phyloP scores from a whole-genome alignment of 805 yeast species.

The Ogataea nonfermentans region DNA sequence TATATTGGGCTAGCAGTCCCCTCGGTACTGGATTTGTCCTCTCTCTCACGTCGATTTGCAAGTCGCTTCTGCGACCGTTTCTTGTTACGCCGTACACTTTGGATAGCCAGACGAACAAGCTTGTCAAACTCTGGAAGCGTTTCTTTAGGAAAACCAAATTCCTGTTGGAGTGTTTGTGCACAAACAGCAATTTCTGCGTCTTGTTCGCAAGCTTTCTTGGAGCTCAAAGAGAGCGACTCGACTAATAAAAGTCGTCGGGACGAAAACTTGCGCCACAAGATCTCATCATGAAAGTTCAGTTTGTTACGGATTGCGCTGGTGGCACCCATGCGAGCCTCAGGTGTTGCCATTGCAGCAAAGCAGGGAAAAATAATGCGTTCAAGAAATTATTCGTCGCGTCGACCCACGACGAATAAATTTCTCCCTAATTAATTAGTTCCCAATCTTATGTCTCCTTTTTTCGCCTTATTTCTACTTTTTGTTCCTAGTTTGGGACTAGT shows the following conservation, averaged over 20 bases:
- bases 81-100: conserved; percentile 85
- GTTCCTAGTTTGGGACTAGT: conserved; percentile 4
- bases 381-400: conserved; percentile 6
- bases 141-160: conserved; percentile 65
- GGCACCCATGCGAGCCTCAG: conserved; percentile 32
- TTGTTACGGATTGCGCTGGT: conserved; percentile 48
- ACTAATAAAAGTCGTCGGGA: conserved; percentile 86
- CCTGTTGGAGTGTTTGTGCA: conserved; percentile 72
- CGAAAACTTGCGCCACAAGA: conserved; percentile 86
- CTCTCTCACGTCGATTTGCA: conserved; percentile 22
- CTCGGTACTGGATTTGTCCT: conserved; percentile 29
- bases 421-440: conserved; percentile 2
- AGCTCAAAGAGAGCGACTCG: conserved; percentile 59
- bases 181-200: conserved; percentile 77
- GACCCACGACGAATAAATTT: neutral
- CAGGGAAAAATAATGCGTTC: neutral
- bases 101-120: conserved; percentile 89
- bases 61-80: conserved; percentile 54
- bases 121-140: conserved; percentile 77
- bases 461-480: neutral
- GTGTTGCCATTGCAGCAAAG: conserved; percentile 8
- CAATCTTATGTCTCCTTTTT: neutral
- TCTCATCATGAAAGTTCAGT: conserved; percentile 76
- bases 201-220: conserved; percentile 88
- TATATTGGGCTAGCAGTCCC: conserved; percentile 22